Conservation (phyloP, 2,329 filamentous ascomycete species). For the Knoxdaviesia proteae region DNA sequence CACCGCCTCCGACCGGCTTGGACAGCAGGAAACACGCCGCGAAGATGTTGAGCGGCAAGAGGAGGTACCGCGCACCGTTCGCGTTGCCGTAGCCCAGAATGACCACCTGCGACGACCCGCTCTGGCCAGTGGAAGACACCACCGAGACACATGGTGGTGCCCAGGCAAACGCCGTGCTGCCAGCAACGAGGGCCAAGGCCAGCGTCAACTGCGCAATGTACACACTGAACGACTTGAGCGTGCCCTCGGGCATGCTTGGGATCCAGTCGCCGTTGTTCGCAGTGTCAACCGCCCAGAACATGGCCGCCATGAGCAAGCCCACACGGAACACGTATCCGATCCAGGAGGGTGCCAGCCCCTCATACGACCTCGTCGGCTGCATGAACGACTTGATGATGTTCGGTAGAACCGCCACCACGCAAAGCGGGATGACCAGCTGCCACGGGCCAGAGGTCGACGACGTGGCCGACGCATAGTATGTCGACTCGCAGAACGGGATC, state of each 20-base stretch:
- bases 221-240: slow-evolving; percentile 53
- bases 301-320: slow-evolving; percentile 52
- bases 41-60: slow-evolving; percentile 62
- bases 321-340: slow-evolving; percentile 60
- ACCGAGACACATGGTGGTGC: slow-evolving; percentile 70
- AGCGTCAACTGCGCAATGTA: slow-evolving; percentile 64
- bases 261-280: slow-evolving; percentile 77
- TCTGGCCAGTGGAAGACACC: slow-evolving; percentile 23
- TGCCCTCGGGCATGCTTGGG: slow-evolving; percentile 30
- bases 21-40: slow-evolving; percentile 61
- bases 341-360: slow-evolving; percentile 70
- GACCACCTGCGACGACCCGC: slow-evolving; percentile 38
- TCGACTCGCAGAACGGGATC: slow-evolving; percentile 89
- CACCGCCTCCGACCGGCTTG: slow-evolving; percentile 84
- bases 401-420: slow-evolving; percentile 52
- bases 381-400: slow-evolving; percentile 64
- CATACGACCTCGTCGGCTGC: slow-evolving; percentile 62
- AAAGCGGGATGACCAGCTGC: slow-evolving; percentile 66
- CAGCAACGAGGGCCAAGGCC: slow-evolving; percentile 61
- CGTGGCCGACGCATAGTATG: slow-evolving; percentile 79
- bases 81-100: slow-evolving; percentile 84
- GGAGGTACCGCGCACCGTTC: slow-evolving; percentile 76
- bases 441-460: slow-evolving; percentile 85
- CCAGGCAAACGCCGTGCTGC: slow-evolving; percentile 69
- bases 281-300: slow-evolving; percentile 78